Evolutionary conservation across 225 moss, liverwort and hornwort genomes (phyloP).

Genomic region (Thuidium tamariscinum): DNA sequence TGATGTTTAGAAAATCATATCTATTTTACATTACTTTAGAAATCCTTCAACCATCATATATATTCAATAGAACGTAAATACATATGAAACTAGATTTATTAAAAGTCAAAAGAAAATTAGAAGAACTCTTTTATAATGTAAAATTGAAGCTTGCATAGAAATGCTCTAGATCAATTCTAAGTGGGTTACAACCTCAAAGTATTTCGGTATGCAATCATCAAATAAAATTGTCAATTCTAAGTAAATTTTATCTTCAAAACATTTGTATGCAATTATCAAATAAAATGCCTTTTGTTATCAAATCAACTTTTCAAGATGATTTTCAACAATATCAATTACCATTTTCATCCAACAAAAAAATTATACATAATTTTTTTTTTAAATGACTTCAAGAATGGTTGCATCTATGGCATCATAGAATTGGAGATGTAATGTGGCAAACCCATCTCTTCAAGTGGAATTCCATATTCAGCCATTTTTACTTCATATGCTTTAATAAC

Average conservation of each 20-base stretch:
- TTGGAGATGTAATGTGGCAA: constrained; percentile 78
- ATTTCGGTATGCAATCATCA: background rate
- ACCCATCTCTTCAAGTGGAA: constrained; percentile 88
- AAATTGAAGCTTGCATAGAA: background rate
- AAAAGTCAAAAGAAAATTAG: background rate
- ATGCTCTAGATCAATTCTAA: background rate
- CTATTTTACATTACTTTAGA: background rate
- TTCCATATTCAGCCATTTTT: constrained; percentile 71
- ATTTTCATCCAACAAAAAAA: background rate
- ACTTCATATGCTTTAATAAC: constrained; percentile 68
- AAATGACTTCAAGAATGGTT: background rate
- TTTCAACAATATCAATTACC: background rate
- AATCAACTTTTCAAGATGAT: background rate
- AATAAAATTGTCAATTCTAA: too few relatives aligned
- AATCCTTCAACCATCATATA: background rate
- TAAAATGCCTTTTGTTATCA: background rate
- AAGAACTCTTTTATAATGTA: background rate
- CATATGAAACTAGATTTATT: fast-evolving
- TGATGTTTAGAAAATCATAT: background rate
- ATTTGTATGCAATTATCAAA: background rate
- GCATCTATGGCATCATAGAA: background rate
- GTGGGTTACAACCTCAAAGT: background rate
- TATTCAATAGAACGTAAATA: background rate
- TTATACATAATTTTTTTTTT: background rate
- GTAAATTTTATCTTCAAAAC: too few relatives aligned